These are phyloP conservation scores for Melanomma pulvis-pyrius DNA, from an alignment of 495 filamentous ascomycete species.

Conservation along the genomic window DNA sequence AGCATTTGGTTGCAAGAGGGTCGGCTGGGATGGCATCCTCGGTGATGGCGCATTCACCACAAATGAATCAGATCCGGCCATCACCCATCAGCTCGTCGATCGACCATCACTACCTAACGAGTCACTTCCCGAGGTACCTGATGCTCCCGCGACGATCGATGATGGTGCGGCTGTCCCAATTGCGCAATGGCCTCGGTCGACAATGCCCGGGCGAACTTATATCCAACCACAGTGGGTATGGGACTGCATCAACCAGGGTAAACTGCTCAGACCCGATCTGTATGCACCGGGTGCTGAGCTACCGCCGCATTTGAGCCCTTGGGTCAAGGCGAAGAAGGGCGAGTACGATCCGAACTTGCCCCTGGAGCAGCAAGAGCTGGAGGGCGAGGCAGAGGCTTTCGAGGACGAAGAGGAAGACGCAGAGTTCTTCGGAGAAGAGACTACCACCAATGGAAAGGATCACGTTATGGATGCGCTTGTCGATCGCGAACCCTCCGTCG, in stretches of 20 bases:
- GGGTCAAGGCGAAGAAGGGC: conserved; percentile 82
- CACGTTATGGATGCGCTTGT: conserved; percentile 34
- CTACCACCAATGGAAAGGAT: conserved; percentile 43
- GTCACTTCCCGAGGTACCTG: conserved; percentile 55
- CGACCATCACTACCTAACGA: conserved; percentile 72
- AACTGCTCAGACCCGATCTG: conserved; percentile 80
- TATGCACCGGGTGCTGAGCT: conserved; percentile 88
- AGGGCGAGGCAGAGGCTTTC: conserved; percentile 76
- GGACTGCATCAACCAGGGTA: conserved; percentile 90
- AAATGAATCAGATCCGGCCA: conserved; percentile 79
- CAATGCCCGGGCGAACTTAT: conserved; percentile 87
- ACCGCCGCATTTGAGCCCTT: conserved; percentile 93
- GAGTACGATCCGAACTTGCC: conserved; percentile 85
- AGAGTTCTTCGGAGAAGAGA: conserved; percentile 48
- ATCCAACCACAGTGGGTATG: conserved; percentile 98
- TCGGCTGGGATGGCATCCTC: conserved; percentile 88
- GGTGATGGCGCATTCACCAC: conserved; percentile 92
- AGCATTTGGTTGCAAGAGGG: conserved; percentile 91
- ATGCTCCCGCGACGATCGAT: conserved; percentile 54
- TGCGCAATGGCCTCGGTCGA: conserved; percentile 54
- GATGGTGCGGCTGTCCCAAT: conserved; percentile 17
- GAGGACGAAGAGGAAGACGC: conserved; percentile 63
- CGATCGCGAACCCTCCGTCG: conserved; percentile 47
- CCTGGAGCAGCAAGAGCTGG: conserved; percentile 74
- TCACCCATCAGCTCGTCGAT: conserved; percentile 96